phyloP scores from a whole-genome alignment of 2,329 filamentous ascomycete species.

The Capronia americana region DNA sequence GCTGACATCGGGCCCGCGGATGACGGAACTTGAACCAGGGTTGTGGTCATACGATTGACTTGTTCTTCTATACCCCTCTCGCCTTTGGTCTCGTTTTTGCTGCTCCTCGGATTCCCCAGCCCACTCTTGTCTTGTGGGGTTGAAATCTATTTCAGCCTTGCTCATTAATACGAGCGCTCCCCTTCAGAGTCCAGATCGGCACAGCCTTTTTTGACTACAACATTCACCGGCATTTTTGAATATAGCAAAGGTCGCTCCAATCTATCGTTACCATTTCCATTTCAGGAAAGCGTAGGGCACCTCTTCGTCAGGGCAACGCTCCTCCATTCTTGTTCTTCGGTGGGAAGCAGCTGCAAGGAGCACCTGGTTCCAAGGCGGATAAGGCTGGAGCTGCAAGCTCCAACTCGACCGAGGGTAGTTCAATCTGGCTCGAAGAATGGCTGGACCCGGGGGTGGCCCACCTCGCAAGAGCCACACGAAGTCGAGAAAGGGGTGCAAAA shows the following conservation, averaged over 20 bases:
- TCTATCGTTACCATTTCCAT: background rate
- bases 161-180: slow-evolving; percentile 30
- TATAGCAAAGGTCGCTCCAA: background rate
- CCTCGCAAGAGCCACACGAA: slow-evolving; percentile 94
- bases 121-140: slow-evolving; percentile 23
- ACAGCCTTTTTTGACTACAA: slow-evolving; percentile 19
- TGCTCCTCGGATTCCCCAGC: slow-evolving; percentile 10
- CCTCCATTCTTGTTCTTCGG: background rate
- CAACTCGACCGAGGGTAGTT: slow-evolving; percentile 3
- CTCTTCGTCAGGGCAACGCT: background rate
- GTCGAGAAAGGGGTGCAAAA: slow-evolving; percentile 97
- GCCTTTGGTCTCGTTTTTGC: slow-evolving; percentile 6
- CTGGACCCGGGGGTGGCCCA: slow-evolving; percentile 92
- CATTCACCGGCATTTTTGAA: background rate
- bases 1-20: slow-evolving; percentile 29
- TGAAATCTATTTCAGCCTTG: slow-evolving; percentile 33
- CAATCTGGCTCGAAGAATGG: slow-evolving; percentile 63
- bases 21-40: slow-evolving; percentile 21
- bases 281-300: background rate
- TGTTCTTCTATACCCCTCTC: slow-evolving; percentile 1
- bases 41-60: slow-evolving; percentile 21
- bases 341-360: background rate
- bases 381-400: background rate
- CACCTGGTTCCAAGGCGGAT: background rate
- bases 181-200: slow-evolving; percentile 9